These are phyloP conservation scores for Petunia axillaris DNA, from an alignment of 257 asterid species.

Conservation along the genomic window DNA sequence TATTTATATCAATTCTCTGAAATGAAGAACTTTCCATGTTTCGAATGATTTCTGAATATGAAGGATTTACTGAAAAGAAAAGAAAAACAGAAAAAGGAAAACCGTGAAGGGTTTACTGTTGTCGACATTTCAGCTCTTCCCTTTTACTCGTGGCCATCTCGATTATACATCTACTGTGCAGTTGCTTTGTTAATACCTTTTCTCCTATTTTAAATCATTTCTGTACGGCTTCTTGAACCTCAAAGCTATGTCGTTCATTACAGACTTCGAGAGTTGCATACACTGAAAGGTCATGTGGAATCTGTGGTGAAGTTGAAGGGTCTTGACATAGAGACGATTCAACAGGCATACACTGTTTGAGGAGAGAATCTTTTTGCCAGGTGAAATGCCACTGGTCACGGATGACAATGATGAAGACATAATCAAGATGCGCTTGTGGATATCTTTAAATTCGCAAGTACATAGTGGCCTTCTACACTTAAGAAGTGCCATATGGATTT, in stretches of 20 bases:
- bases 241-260: background rate
- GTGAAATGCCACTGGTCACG: too few species aligned
- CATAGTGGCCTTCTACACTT: too few species aligned
- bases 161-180: background rate
- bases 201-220: too few species aligned
- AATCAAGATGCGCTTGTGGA: too few species aligned
- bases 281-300: conserved; percentile 93
- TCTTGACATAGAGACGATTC: conserved; percentile 91
- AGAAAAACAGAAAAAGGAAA: too few species aligned
- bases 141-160: background rate
- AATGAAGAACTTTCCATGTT: too few species aligned
- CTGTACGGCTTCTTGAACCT: too few species aligned
- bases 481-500: too few species aligned
- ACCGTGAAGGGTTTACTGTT: background rate
- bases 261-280: conserved; percentile 87
- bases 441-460: too few species aligned
- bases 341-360: conserved; percentile 88
- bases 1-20: background rate
- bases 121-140: background rate
- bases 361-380: conserved; percentile 29
- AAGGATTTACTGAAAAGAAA: background rate
- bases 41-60: background rate
- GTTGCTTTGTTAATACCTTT: background rate
- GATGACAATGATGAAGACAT: too few species aligned
- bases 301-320: conserved; percentile 96